Evolutionary conservation across 2,329 filamentous ascomycete species (phyloP).

Genomic region (Fusarium caatingaense): DNA sequence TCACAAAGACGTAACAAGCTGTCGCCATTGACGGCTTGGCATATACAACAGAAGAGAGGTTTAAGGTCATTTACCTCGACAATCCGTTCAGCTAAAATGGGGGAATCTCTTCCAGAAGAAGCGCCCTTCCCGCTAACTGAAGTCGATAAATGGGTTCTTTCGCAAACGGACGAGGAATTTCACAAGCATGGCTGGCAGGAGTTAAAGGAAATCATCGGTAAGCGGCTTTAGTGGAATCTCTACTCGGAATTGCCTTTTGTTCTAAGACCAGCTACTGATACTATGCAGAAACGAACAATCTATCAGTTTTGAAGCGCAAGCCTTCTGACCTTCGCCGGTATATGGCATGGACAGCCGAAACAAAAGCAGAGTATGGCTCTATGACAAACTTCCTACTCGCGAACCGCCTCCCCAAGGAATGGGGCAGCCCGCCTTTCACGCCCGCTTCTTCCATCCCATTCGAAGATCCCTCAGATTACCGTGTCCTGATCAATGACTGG

Average conservation of each 20-base stretch:
- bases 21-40: not conserved
- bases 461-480: slow-evolving; percentile 66
- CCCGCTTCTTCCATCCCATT: slow-evolving; percentile 64
- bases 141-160: slow-evolving; percentile 67
- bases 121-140: slow-evolving; percentile 70
- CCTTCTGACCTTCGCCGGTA: slow-evolving; percentile 86
- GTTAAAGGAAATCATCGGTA: slow-evolving; percentile 74
- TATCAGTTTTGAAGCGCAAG: slow-evolving; percentile 80
- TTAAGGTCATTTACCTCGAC: slow-evolving; percentile 1
- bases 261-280: slow-evolving; percentile 27
- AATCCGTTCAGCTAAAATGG: slow-evolving; percentile 51
- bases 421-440: slow-evolving; percentile 71
- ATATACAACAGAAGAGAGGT: not conserved
- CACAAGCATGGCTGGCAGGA: slow-evolving; percentile 78
- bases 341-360: slow-evolving; percentile 78
- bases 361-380: slow-evolving; percentile 79
- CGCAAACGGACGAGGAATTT: slow-evolving; percentile 77
- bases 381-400: slow-evolving; percentile 82
- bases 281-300: slow-evolving; percentile 63
- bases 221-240: slow-evolving; percentile 38
- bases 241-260: not conserved
- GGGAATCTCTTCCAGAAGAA: slow-evolving; percentile 54
- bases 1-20: not conserved
- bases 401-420: slow-evolving; percentile 74
- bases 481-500: slow-evolving; percentile 90